Base-by-base conservation (phyloP, 2,329 filamentous ascomycete genomes). In the Botrytis fragariae region DNA sequence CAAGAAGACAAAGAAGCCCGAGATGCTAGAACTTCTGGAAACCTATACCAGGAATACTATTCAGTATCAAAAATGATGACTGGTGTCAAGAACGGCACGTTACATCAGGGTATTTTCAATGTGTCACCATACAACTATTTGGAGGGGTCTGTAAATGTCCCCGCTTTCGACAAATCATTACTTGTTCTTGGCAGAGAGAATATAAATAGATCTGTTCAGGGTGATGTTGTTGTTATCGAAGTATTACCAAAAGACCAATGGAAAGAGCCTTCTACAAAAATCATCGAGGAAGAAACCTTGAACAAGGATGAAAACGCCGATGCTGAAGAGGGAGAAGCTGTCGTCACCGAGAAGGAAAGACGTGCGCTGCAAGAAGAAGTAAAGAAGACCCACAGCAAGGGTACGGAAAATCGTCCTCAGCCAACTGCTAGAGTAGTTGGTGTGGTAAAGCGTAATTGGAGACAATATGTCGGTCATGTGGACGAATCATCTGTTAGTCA, bases 121-220 rank as follows among this genome's bases (percentile, higher is more conserved):
- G 94, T 98, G 42, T 98, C 96, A 12, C 93, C 94, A 0, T 99
- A 98, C 86, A 99, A 99, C 84, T 99, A 98, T 79, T 87, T 99
- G 18, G 96, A 99, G 82, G 96, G 94, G 2, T 94, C 94, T 0
- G 92, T 98, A 75, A 92, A 95, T 78, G 94, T 97, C 0, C 90
- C 95, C 1, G 90, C 95, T 7, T 99, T 99, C 79, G 92, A 96
- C 74, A 97, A 96, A 79, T 88, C 94, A 1, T 88, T 99, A 44
- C 86, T 99, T 25, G 88, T 99, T 64, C 87, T 98, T 25, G 96
- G 96, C 20, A 89, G 96, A 74, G 96, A 99, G 80, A 98, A 97
- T 83, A 98, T 97, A 85, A 99, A 98, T 83, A 89, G 96, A 77
- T 91, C 95, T 37, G 91, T 99, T 32, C 93, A 96, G 74, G 95